Conservation (phyloP, 163 green algal genomes). For the Volvox carteri region DNA sequence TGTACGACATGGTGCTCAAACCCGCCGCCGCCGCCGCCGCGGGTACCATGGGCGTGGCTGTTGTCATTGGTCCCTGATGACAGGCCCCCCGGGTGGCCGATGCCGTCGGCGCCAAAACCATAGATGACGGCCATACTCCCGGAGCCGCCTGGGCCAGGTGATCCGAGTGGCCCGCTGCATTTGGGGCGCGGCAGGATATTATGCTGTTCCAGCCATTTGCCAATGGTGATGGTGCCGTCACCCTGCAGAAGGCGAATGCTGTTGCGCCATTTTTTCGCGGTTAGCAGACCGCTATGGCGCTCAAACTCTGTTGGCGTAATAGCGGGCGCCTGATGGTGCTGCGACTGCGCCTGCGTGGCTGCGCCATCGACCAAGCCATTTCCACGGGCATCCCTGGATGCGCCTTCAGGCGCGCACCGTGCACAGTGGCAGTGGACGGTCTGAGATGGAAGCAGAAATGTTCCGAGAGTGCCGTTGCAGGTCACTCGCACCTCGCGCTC, state of each 20-base stretch:
- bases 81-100: background rate
- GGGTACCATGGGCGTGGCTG: background rate
- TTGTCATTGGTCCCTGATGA: conserved; percentile 46
- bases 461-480: conserved; percentile 53
- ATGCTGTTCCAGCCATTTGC: conserved; percentile 56
- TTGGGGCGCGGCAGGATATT: conserved; percentile 56
- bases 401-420: background rate
- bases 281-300: conserved; percentile 77
- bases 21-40: background rate
- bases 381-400: background rate
- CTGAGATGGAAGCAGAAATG: conserved; percentile 39
- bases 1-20: too few species aligned
- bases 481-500: conserved; percentile 46
- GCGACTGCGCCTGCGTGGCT: background rate
- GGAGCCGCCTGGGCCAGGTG: conserved; percentile 10
- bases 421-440: conserved; percentile 39
- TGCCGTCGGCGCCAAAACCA: background rate
- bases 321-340: conserved; percentile 10
- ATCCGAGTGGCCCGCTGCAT: conserved; percentile 38
- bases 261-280: conserved; percentile 83
- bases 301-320: conserved; percentile 84
- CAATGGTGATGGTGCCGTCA: conserved; percentile 54
- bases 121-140: background rate
- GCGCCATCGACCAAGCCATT: background rate
- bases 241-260: conserved; percentile 49